Evolutionary conservation across 805 yeast genomes (phyloP), one percentile per base, ranked within the genome.

Genomic region (Maudiozyma saulgeensis): DNA sequence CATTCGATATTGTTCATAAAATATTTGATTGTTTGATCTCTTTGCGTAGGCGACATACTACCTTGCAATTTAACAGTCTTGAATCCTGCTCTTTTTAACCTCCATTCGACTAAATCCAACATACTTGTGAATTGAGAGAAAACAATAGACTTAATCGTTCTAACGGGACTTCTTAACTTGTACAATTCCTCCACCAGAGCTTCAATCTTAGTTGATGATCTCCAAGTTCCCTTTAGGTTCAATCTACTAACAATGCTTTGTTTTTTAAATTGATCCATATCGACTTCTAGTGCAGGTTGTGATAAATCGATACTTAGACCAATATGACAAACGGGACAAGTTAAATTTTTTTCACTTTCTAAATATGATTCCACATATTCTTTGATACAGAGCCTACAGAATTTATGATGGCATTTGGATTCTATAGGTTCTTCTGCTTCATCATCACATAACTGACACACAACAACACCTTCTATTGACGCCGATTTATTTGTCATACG

Each of bases 381-480:
- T 50, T 77, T 80, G 50, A 93, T 80, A 64, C 99, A 93, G 73
- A 93, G 74, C 28, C 99, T 78, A 64, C 99, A 93, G 63, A 93
- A 93, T 53, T 78, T 79, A 63, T 93, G 99, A 57, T 86, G 96
- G 66, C 99, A 93, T 62, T 84, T 87, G 2, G 96, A 84, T 65
- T 86, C 90, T 44, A 93, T 89, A 0, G 99, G 96, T 52, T 93
- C 99, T 66, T 93, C 98, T 0, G 98, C 97, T 67, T 90, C 97
- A 62, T 93, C 99, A 56, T 90, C 98, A 68, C 99, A 93, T 23
- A 93, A 64, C 56, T 87, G 95, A 63, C 99, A 93, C 41, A 93
- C 83, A 11, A 89, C 78, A 6, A 71, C 69, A 40, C 77, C 78
- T 28, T 58, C 60, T 1, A 71, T 52, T 3, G 59, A 66, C 52